Base-by-base conservation (phyloP, 257 asterid species). In the Nicotiana benthamiana region DNA sequence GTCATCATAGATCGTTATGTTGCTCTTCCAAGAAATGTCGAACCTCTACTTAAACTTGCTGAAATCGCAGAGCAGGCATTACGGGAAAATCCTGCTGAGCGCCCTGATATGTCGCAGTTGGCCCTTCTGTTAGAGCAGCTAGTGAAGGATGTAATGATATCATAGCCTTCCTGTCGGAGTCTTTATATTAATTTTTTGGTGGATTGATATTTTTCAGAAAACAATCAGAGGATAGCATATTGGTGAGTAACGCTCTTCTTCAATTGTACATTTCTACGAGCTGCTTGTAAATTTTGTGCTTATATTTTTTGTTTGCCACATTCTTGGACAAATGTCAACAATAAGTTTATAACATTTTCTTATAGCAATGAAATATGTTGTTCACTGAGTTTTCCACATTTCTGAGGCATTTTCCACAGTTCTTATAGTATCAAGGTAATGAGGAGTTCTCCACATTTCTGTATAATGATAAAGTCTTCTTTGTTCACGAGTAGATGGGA, bases 31-130 rank as follows among this genome's bases (percentile, higher is more conserved):
- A 88, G 94, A 83, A 96, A 94, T 32, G 92, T 96, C 30, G 99
- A 96, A 84, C 97, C 99, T 63, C 86, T 94, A 86, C 92, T 94
- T 56, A 96, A 89, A 82, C 96, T 96, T 48, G 98, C 97, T 0
- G 97, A 96, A 27, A 85, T 93, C 4, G 93, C 97, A 16, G 98
- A 94, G 86, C 87, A 90, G 46, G 91, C 97, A 22, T 59, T 96
- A 82, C 83, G 88, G 81, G 97, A 92, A 80, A 95, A 92, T 79
- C 95, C 92, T 0, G 79, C 76, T 30, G 86, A 81, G 65, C 87
- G 93, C 68, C 92, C 89, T 48, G 85, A 87, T 4, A 90, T 93
- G 92, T 82, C 97, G 9, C 90, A 93, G 78, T 83, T 95, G 91
- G 96, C 84, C 84, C 86, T 79, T 85, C 75, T 84, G 43, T 79